phyloP scores from a whole-genome alignment of 805 yeast genomes.

The Saccharomycopsis javanensis region DNA sequence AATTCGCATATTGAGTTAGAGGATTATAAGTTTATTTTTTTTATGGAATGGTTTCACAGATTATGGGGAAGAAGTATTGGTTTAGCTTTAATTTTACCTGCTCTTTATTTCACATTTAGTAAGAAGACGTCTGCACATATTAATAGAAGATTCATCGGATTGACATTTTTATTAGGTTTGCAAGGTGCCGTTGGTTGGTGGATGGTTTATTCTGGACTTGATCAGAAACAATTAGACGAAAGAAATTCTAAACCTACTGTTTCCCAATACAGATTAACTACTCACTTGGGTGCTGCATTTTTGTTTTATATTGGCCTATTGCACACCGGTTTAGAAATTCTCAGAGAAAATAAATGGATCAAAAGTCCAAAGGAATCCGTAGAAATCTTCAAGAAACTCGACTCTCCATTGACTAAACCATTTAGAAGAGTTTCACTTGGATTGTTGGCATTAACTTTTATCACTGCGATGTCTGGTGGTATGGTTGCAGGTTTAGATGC shows the following conservation, averaged over 20 bases:
- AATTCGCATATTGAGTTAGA: conserved; percentile 84
- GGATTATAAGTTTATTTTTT: conserved; percentile 89
- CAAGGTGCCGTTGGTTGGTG: conserved; percentile 99
- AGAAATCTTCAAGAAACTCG: conserved; percentile 45
- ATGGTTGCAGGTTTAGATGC: conserved; percentile 98
- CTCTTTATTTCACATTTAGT: conserved; percentile 64
- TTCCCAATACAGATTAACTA: conserved; percentile 85
- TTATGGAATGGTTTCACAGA: conserved; percentile 97
- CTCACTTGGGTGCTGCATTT: conserved; percentile 92
- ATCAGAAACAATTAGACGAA: conserved; percentile 63
- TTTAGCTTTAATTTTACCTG: conserved; percentile 70
- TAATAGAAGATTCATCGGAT: conserved; percentile 56
- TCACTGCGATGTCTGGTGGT: conserved; percentile 96
- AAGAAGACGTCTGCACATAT: conserved; percentile 59
- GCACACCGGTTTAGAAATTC: conserved; percentile 78
- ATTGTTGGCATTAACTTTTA: conserved; percentile 59
- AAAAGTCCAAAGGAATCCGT: conserved; percentile 52
- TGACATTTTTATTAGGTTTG: conserved; percentile 71
- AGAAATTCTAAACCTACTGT: conserved; percentile 95
- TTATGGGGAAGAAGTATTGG: conserved; percentile 90
- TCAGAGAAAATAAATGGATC: conserved; percentile 64
- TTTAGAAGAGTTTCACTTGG: conserved; percentile 48
- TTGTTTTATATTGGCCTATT: conserved; percentile 79
- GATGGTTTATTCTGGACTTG: conserved; percentile 97
- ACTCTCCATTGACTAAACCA: conserved; percentile 47